Conservation (phyloP, 768 basidiomycete genomes). For the Mycena olivaceomarginata region DNA sequence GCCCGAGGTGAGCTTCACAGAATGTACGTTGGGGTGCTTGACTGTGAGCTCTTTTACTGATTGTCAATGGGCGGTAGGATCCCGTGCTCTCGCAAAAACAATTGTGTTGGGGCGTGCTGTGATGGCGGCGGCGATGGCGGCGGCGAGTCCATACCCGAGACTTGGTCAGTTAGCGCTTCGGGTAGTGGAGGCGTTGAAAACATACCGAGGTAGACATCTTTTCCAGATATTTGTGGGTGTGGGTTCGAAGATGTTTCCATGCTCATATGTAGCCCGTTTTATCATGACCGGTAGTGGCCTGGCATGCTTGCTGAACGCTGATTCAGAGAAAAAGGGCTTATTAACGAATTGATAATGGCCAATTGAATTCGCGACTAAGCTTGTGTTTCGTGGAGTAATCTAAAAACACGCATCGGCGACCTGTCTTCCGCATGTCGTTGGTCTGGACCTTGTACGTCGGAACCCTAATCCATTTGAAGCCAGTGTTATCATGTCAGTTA, state of each 20-base stretch:
- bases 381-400: too few species aligned
- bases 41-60: neutral
- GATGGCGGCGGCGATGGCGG: neutral
- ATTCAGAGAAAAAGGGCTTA: too few species aligned
- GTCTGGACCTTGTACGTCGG: too few species aligned
- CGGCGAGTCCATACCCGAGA: neutral
- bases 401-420: too few species aligned
- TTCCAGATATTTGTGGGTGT: neutral
- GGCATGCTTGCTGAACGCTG: too few species aligned
- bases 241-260: neutral
- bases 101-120: neutral
- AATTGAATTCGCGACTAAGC: too few species aligned
- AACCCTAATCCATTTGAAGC: too few species aligned
- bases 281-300: too few species aligned
- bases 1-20: neutral
- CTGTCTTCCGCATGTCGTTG: too few species aligned
- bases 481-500: too few species aligned
- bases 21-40: conserved; percentile 6
- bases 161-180: neutral
- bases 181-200: neutral
- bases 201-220: neutral
- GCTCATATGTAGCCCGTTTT: neutral
- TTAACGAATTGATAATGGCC: too few species aligned
- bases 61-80: neutral
- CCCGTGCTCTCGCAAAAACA: neutral